Percentiles rank a stretch among this genome's conserved stretches.
Evolutionary conservation across 805 yeast species (phyloP).

Genomic region (Metschnikowia picachoensis): DNA sequence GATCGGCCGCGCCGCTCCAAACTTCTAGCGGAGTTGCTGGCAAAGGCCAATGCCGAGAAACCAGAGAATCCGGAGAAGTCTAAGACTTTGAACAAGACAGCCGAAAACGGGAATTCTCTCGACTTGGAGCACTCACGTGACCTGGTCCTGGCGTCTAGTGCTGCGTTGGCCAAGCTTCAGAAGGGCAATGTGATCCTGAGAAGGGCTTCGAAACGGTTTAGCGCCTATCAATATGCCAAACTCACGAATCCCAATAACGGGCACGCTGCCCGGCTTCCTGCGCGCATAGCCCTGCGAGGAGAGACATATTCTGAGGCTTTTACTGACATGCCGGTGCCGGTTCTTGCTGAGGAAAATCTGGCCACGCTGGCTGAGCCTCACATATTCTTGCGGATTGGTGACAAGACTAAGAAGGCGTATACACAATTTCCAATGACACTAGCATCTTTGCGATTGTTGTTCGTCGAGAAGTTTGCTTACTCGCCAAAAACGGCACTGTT

Average conservation of each 20-base stretch:
- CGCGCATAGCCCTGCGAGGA: constrained; percentile 5
- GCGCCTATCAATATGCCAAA: constrained; percentile 89
- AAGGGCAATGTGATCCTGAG: constrained; percentile 81
- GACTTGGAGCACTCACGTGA: background rate
- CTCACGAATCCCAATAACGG: constrained; percentile 42
- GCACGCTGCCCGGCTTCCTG: constrained; percentile 12
- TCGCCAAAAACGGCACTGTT: constrained; percentile 68
- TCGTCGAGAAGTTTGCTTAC: constrained; percentile 84
- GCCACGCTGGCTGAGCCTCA: background rate
- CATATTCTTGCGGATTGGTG: constrained; percentile 49
- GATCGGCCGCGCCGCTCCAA: constrained; percentile 8
- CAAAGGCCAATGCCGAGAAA: background rate
- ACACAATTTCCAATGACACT: constrained; percentile 45
- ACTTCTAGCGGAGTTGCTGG: constrained; percentile 5
- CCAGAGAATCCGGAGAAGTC: background rate
- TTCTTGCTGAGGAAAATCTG: no score
- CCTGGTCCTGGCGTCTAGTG: constrained; percentile 24
- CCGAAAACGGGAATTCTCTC: no score
- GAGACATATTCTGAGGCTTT: background rate
- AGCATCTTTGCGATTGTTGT: constrained; percentile 60
- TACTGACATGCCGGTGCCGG: no score
- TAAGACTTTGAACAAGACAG: no score
- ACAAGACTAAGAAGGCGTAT: constrained; percentile 52
- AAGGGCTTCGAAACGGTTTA: constrained; percentile 88
- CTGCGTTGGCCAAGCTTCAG: constrained; percentile 75